Evolutionary conservation across 1,139 yeast species (phyloP).

Genomic region (Blastobotrys serpentis): DNA sequence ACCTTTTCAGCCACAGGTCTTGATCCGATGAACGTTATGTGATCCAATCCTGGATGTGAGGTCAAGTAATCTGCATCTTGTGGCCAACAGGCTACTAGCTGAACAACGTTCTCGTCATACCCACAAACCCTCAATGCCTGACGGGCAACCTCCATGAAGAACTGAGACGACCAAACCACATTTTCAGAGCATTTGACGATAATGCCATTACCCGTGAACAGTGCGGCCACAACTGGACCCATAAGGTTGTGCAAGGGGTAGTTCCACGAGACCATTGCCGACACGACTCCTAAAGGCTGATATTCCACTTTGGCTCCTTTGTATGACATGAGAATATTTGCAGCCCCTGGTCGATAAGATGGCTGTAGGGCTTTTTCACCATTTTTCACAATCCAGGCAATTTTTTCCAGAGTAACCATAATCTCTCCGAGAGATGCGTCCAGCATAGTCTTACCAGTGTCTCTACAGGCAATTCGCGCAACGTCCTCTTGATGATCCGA

Average conservation of each 20-base stretch:
- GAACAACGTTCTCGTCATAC: constrained; percentile 77
- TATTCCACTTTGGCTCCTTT: constrained; percentile 91
- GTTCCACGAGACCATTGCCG: constrained; percentile 94
- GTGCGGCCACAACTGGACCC: constrained; percentile 87
- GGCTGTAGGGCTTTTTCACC: constrained; percentile 73
- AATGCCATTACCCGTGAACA: constrained; percentile 88
- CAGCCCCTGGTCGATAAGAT: constrained; percentile 81
- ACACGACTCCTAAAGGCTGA: constrained; percentile 84
- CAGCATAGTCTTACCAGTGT: constrained; percentile 91
- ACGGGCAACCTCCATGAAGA: constrained; percentile 68
- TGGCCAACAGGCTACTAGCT: constrained; percentile 72
- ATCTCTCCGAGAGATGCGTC: constrained; percentile 95
- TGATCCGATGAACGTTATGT: constrained; percentile 94
- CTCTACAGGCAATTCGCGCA: constrained; percentile 91
- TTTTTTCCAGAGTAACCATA: constrained; percentile 87
- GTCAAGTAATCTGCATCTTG: constrained; percentile 84
- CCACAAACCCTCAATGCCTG: constrained; percentile 71
- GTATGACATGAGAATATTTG: constrained; percentile 74
- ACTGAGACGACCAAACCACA: constrained; percentile 90
- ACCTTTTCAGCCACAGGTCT: constrained; percentile 90
- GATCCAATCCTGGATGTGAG: constrained; percentile 76
- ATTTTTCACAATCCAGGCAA: constrained; percentile 82
- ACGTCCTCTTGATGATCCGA: constrained; percentile 80
- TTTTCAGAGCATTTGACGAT: constrained; percentile 93
- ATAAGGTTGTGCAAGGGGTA: constrained; percentile 85